Evolutionary conservation across 1,139 yeast species (phyloP), one percentile per base, ranked within the genome.

Genomic region (Candida gigantensis): DNA sequence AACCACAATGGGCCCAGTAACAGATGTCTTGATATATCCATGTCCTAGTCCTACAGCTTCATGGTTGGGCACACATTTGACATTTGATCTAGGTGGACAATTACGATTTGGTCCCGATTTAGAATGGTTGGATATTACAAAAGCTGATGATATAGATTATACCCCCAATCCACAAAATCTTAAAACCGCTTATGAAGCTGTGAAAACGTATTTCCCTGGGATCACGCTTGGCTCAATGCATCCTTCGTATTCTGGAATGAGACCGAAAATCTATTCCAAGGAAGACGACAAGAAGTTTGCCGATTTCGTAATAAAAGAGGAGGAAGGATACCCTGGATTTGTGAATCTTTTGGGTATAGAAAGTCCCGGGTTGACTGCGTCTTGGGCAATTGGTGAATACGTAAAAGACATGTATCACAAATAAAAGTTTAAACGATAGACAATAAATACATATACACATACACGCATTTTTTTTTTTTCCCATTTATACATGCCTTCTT

Each of bases 21-120:
- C 62, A 51, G 68, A 53, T 37, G 61, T 68, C 41, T 57, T 81
- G 32, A 65, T 89, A 1, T 89, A 89, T 53, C 97, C 97, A 0
- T 84, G 89, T 41, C 94, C 95, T 1, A 74, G 77, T 8, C 75
- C 81, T 2, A 80, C 83, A 41, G 77, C 81, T 2, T 81, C 85
- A 4, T 84, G 95, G 0, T 65, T 89, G 36, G 97, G 97, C 0
- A 85, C 94, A 0, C 97, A 89, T 62, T 64, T 89, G 42, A 89
- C 97, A 0, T 65, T 89, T 32, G 95, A 87, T 52, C 61, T 89
- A 37, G 92, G 86, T 3, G 95, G 95, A 0, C 84, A 81, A 49
- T 60, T 88, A 27, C 73, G 79, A 47, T 89, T 89, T 56, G 97
- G 97, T 0, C 97, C 97, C 0, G 96, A 89, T 56, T 62, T 87